phyloP scores from a whole-genome alignment of 2,329 filamentous ascomycete genomes.

The Calonectria multiphialidica region DNA sequence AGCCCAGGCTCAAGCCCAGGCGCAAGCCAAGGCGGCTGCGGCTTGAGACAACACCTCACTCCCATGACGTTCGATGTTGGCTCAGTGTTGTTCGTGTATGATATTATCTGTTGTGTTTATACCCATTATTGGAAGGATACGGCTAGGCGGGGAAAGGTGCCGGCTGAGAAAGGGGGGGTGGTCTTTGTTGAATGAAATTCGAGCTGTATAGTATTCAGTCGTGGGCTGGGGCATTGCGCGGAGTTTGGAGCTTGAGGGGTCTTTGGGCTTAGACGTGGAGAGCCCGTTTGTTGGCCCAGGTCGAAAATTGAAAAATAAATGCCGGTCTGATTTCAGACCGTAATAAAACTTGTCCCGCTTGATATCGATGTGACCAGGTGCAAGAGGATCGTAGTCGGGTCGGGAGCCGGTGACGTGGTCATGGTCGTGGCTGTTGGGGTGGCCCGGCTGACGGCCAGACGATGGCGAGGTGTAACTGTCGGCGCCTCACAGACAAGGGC shows the following conservation, averaged over 20 bases:
- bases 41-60: constrained; percentile 7
- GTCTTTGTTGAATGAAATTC: constrained; percentile 24
- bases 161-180: constrained; percentile 17
- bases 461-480: background rate
- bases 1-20: constrained; percentile 34
- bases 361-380: constrained; percentile 4
- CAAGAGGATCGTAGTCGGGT: background rate
- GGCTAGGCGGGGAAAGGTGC: constrained; percentile 9
- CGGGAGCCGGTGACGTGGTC: constrained; percentile 15
- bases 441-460: constrained; percentile 8
- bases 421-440: constrained; percentile 1
- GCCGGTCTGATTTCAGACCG: constrained; percentile 33
- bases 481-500: constrained; percentile 7
- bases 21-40: constrained; percentile 34
- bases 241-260: constrained; percentile 50
- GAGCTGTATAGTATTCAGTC: constrained; percentile 43
- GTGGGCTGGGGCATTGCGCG: constrained; percentile 49
- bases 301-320: constrained; percentile 41
- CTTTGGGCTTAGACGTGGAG: constrained; percentile 41
- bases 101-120: constrained; percentile 44
- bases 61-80: background rate
- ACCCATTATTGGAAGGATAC: constrained; percentile 37
- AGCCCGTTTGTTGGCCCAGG: constrained; percentile 39
- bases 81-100: constrained; percentile 36
- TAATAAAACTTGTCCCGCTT: constrained; percentile 14